phyloP scores from a whole-genome alignment of 192 early-diverging fungal species.

The Coemansia sp. region DNA sequence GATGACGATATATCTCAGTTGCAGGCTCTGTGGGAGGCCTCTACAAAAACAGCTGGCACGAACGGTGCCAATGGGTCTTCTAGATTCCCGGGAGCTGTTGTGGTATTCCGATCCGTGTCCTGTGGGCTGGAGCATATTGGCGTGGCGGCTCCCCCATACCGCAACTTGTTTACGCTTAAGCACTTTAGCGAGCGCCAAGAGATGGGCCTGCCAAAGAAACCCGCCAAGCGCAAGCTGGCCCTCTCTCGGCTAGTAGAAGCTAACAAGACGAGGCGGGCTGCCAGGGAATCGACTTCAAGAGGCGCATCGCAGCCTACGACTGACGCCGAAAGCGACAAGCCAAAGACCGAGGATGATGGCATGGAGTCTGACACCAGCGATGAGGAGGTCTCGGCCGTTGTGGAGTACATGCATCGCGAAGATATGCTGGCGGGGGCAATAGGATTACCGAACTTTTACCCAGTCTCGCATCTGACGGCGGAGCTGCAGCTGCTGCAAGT shows the following conservation, averaged over 20 bases:
- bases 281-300: background rate
- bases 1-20: conserved; percentile 19
- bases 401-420: conserved; percentile 21
- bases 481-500: conserved; percentile 49
- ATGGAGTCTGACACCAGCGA: conserved; percentile 15
- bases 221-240: conserved; percentile 25
- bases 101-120: conserved; percentile 36
- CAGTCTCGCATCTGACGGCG: conserved; percentile 24
- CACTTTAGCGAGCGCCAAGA: conserved; percentile 23
- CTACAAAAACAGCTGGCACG: background rate
- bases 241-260: conserved; percentile 12
- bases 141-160: conserved; percentile 32
- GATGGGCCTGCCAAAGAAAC: conserved; percentile 14
- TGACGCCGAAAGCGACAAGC: conserved; percentile 17
- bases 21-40: conserved; percentile 22
- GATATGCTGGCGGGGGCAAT: conserved; percentile 10
- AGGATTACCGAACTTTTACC: conserved; percentile 25
- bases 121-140: conserved; percentile 51
- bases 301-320: background rate
- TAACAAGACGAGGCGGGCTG: conserved; percentile 10
- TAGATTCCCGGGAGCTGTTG: background rate
- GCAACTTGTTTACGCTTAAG: conserved; percentile 28
- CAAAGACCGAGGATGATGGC: conserved; percentile 4
- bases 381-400: conserved; percentile 10
- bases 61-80: background rate